Conservation (phyloP, 83 land plant species). For the Diphasiastrum complanatum region DNA sequence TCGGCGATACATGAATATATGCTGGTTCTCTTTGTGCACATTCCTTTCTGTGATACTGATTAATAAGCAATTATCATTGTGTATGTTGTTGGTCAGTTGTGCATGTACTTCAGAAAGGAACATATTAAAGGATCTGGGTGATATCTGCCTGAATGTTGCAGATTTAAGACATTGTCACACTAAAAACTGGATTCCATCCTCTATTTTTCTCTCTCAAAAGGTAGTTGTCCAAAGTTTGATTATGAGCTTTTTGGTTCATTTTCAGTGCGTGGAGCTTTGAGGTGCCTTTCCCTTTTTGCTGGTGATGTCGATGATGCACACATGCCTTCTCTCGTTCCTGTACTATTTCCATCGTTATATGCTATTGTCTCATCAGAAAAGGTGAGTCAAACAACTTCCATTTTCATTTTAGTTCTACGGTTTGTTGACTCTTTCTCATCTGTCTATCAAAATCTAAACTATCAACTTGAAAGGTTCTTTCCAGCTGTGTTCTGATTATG, state of each 20-base stretch:
- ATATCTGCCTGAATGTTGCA: neutral
- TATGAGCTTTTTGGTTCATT: neutral
- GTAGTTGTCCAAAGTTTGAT: constrained; percentile 1
- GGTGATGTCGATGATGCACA: constrained; percentile 75
- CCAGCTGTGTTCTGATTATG: neutral
- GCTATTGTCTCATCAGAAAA: constrained; percentile 65
- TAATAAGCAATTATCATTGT: too few species aligned
- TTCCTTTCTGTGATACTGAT: too few species aligned
- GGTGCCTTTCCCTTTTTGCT: constrained; percentile 80
- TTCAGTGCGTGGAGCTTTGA: constrained; percentile 82
- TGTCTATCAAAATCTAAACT: too few species aligned
- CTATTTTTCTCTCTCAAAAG: neutral
- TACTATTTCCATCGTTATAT: constrained; percentile 70
- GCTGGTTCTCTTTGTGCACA: too few species aligned
- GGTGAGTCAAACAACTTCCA: constrained; percentile 33
- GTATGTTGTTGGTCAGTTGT: too few species aligned
- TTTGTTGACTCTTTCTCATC: too few species aligned
- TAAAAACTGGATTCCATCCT: neutral
- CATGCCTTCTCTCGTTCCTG: constrained; percentile 69
- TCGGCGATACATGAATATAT: too few species aligned
- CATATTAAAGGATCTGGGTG: too few species aligned
- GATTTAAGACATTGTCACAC: too few species aligned
- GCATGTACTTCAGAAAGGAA: too few species aligned
- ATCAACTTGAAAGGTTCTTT: neutral
- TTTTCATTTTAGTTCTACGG: neutral